Evolutionary conservation across 2,329 filamentous ascomycete species (phyloP).

Genomic region (Fusarium albosuccineum): DNA sequence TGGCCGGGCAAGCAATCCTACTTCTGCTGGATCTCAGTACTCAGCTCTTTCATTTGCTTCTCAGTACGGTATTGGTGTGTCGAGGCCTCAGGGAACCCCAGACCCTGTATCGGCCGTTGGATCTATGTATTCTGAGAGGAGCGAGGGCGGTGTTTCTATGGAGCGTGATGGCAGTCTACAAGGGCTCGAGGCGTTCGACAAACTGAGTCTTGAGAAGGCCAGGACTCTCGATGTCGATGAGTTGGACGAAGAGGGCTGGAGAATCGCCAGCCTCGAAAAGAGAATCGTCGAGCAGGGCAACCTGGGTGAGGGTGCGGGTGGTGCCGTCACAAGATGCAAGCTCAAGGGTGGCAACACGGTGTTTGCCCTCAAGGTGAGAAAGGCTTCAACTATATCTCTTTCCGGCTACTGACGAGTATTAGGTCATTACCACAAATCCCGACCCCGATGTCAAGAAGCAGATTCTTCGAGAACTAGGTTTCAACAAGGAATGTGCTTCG

Average conservation of each 20-base stretch:
- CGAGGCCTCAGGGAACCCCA: conserved; percentile 75
- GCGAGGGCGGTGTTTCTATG: conserved; percentile 81
- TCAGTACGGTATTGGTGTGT: conserved; percentile 75
- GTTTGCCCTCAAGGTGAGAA: conserved; percentile 90
- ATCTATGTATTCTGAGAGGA: conserved; percentile 84
- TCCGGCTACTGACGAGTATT: conserved; percentile 25
- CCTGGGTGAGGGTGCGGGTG: conserved; percentile 93
- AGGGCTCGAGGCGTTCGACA: conserved; percentile 81
- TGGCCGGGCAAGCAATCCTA: conserved; percentile 82
- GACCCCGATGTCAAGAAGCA: conserved; percentile 99
- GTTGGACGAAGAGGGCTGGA: conserved; percentile 94
- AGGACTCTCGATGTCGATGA: conserved; percentile 92
- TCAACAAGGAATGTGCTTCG: conserved; percentile 97
- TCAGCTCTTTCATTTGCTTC: conserved; percentile 85
- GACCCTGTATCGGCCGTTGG: conserved; percentile 92
- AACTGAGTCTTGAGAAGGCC: conserved; percentile 84
- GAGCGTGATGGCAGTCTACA: conserved; percentile 86
- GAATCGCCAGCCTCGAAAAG: conserved; percentile 89
- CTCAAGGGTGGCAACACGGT: conserved; percentile 93
- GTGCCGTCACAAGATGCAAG: conserved; percentile 91
- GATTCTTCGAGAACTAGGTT: conserved; percentile 94
- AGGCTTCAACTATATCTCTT: conserved; percentile 11
- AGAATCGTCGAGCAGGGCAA: conserved; percentile 90
- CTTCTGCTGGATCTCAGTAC: conserved; percentile 88
- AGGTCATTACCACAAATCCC: conserved; percentile 98